Percentiles rank a stretch among this genome's conserved stretches.
These are phyloP conservation scores for Aegilops sharonensis DNA, from an alignment of 176 grass and related monocot genomes.

Conservation along the genomic window DNA sequence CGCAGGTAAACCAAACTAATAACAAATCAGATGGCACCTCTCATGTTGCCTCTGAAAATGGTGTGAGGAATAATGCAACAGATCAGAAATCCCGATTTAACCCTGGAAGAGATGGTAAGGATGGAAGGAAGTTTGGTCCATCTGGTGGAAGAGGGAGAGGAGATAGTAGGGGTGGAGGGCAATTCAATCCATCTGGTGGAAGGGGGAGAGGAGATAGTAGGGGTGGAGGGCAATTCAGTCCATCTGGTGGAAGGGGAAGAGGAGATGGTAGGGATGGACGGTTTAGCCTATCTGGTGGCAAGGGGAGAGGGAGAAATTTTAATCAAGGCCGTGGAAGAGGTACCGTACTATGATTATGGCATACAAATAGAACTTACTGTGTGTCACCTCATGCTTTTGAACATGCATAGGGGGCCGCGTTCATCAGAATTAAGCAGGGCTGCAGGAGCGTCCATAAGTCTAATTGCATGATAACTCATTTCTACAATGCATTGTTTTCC, in stretches of 20 bases:
- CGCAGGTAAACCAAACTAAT: constrained; percentile 39
- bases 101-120: constrained; percentile 37
- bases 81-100: constrained; percentile 48
- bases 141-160: constrained; percentile 41
- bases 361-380: neutral
- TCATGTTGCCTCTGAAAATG: constrained; percentile 32
- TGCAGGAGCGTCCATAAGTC: neutral
- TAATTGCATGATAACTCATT: neutral
- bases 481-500: neutral
- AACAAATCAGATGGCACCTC: constrained; percentile 30
- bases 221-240: constrained; percentile 40
- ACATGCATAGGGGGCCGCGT: neutral
- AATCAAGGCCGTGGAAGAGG: constrained; percentile 52
- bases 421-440: neutral
- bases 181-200: constrained; percentile 44
- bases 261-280: constrained; percentile 26
- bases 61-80: constrained; percentile 27
- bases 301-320: constrained; percentile 36
- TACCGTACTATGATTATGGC: constrained; percentile 25
- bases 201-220: constrained; percentile 37
- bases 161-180: constrained; percentile 18
- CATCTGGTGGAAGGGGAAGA: constrained; percentile 47
- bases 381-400: constrained; percentile 25
- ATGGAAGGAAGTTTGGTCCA: constrained; percentile 41
- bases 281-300: constrained; percentile 40